phyloP scores from a whole-genome alignment of 495 filamentous ascomycete species.

The Podospora sp. region DNA sequence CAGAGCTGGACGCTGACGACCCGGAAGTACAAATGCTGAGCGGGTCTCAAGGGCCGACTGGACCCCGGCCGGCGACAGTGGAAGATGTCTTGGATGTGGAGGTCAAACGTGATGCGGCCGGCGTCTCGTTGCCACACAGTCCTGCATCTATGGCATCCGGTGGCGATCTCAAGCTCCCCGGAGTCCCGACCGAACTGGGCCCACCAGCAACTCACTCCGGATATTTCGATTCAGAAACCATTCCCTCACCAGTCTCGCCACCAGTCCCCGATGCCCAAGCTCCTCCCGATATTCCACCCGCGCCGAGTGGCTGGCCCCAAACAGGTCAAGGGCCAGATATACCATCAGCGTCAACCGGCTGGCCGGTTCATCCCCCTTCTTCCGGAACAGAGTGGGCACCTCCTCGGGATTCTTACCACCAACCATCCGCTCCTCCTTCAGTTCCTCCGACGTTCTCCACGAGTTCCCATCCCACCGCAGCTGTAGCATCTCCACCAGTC shows the following conservation, averaged over 20 bases:
- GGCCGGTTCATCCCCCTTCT: constrained; percentile 23
- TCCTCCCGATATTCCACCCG: constrained; percentile 26
- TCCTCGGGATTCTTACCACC: constrained; percentile 15
- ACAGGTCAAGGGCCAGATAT: constrained; percentile 28
- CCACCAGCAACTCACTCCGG: constrained; percentile 30
- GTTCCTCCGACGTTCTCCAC: constrained; percentile 36
- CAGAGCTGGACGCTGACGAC: constrained; percentile 58
- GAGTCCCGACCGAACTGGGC: constrained; percentile 36
- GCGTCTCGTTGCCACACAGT: constrained; percentile 42
- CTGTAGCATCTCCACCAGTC: constrained; percentile 34
- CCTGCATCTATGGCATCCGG: constrained; percentile 47
- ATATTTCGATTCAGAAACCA: constrained; percentile 29
- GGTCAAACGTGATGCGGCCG: constrained; percentile 35
- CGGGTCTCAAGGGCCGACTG: constrained; percentile 26
- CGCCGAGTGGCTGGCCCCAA: constrained; percentile 24
- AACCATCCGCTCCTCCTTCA: constrained; percentile 23
- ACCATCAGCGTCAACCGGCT: constrained; percentile 28
- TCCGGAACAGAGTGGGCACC: constrained; percentile 20
- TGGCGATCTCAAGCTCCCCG: constrained; percentile 33
- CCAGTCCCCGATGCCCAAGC: constrained; percentile 25
- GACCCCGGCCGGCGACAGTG: constrained; percentile 60
- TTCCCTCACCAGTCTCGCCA: constrained; percentile 31
- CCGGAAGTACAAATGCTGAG: constrained; percentile 62
- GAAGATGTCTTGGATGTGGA: constrained; percentile 56
- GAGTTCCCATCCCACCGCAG: constrained; percentile 29